phyloP scores from a whole-genome alignment of 805 yeast genomes.

The Komagataella ulmi region DNA sequence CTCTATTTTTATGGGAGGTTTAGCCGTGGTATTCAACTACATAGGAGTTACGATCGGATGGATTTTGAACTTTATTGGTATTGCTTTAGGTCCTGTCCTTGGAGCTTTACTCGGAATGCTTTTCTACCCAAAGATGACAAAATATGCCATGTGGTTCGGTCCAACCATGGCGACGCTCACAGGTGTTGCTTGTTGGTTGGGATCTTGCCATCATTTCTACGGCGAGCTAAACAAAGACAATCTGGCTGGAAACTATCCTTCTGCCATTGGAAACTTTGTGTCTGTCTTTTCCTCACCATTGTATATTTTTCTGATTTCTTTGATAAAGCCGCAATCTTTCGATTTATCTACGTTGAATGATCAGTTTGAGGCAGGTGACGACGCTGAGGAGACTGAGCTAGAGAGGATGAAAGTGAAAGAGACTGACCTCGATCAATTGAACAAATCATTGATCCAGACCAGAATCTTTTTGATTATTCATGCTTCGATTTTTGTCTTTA shows the following conservation, averaged over 20 bases:
- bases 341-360: conserved; percentile 14
- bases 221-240: conserved; percentile 28
- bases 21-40: conserved; percentile 25
- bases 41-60: conserved; percentile 26
- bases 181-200: conserved; percentile 33
- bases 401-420: conserved; percentile 11
- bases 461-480: conserved; percentile 11
- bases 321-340: conserved; percentile 12
- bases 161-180: conserved; percentile 38
- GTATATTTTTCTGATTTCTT: conserved; percentile 15
- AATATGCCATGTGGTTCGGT: conserved; percentile 23
- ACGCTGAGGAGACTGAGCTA: conserved; percentile 18
- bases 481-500: conserved; percentile 10
- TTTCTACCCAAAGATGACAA: conserved; percentile 24
- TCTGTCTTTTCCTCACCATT: conserved; percentile 19
- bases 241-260: conserved; percentile 28
- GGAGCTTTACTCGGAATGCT: conserved; percentile 30
- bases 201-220: conserved; percentile 27
- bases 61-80: conserved; percentile 32
- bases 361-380: conserved; percentile 18
- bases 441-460: conserved; percentile 12
- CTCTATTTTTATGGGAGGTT: conserved; percentile 27
- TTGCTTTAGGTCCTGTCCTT: conserved; percentile 37
- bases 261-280: conserved; percentile 31
- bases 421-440: conserved; percentile 10